These are phyloP conservation scores for Kitagawia praeruptora DNA, from an alignment of 129 eudicot genomes.

Conservation along the genomic window DNA sequence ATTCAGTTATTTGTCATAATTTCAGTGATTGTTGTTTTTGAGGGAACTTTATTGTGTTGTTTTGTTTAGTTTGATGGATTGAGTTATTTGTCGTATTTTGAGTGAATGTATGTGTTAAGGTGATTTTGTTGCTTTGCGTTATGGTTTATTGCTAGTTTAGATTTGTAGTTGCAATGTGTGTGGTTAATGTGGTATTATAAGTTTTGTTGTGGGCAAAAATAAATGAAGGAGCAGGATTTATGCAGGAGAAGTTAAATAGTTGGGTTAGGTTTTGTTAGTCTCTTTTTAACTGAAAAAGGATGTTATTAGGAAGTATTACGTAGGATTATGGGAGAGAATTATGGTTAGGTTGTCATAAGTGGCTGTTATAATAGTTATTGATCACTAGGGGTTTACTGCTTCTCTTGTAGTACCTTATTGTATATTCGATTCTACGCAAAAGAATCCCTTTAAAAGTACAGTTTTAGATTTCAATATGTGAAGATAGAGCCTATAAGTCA, in stretches of 20 bases:
- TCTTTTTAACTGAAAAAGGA: not conserved
- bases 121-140: not conserved
- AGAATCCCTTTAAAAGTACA: not conserved
- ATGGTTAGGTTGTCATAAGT: not conserved
- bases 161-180: not conserved
- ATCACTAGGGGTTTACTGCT: not conserved
- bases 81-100: not conserved
- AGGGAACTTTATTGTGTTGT: conserved; percentile 51
- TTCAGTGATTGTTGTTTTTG: conserved; percentile 5
- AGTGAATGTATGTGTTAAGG: not conserved
- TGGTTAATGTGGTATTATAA: not conserved
- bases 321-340: not conserved
- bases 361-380: not conserved
- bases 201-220: no score
- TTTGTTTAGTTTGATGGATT: not conserved
- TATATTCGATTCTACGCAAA: not conserved
- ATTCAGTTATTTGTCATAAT: not conserved
- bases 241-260: no score
- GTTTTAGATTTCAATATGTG: not conserved
- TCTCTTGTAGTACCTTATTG: not conserved
- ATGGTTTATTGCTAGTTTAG: not conserved
- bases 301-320: not conserved
- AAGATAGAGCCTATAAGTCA: not conserved
- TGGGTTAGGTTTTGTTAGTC: not conserved
- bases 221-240: not conserved